Conservation (phyloP, 2,329 filamentous ascomycete species). For the Aspergillus amoenus region DNA sequence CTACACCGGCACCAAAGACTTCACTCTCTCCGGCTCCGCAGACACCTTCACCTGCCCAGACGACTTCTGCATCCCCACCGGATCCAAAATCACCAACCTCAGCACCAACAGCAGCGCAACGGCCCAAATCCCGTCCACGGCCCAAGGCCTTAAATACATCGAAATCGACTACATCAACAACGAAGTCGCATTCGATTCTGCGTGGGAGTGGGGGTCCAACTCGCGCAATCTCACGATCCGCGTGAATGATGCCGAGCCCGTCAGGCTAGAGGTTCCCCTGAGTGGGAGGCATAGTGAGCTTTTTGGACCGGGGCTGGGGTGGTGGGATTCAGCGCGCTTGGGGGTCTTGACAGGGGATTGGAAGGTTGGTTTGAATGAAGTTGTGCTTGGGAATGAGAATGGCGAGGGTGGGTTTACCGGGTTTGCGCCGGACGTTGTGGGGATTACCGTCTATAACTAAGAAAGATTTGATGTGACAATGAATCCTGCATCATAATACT, state of each 20-base stretch:
- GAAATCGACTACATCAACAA: constrained; percentile 56
- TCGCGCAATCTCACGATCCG: constrained; percentile 52
- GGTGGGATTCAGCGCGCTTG: constrained; percentile 51
- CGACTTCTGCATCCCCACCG: constrained; percentile 44
- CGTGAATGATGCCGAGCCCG: constrained; percentile 45
- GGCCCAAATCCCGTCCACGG: constrained; percentile 38
- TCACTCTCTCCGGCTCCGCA: constrained; percentile 39
- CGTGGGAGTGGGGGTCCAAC: constrained; percentile 49
- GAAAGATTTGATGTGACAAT: too few species aligned
- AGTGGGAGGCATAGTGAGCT: constrained; percentile 37
- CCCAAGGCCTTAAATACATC: constrained; percentile 39
- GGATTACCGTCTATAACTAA: constrained; percentile 16
- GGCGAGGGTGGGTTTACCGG: constrained; percentile 25
- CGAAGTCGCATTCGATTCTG: constrained; percentile 45
- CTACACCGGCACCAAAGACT: constrained; percentile 39
- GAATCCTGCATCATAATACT: too few species aligned
- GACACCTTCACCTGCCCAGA: constrained; percentile 33
- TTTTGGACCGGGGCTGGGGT: constrained; percentile 47
- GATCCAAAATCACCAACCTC: constrained; percentile 46
- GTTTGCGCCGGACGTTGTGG: constrained; percentile 39
- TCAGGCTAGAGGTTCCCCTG: constrained; percentile 53
- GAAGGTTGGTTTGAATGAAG: constrained; percentile 39
- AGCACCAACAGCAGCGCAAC: constrained; percentile 29
- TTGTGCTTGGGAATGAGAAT: constrained; percentile 35
- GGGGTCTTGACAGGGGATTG: constrained; percentile 50